Percentiles rank a stretch among this genome's conserved stretches.
Evolutionary conservation across 176 grass and related monocot species (phyloP).

Genomic region (Bothriochloa decipiens): DNA sequence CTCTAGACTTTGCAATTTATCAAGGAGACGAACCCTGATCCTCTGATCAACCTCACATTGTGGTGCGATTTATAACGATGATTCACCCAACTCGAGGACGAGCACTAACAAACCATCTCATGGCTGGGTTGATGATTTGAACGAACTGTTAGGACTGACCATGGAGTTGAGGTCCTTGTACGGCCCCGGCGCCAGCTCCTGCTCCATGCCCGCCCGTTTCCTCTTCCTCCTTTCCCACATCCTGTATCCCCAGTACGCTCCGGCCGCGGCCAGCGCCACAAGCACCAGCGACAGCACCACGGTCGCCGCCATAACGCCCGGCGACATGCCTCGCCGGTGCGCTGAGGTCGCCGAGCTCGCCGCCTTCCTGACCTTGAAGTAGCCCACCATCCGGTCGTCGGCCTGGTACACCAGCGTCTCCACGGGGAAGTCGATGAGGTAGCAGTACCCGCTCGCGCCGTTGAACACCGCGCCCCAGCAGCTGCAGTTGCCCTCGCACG

Average conservation of each 20-base stretch:
- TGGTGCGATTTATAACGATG: no score
- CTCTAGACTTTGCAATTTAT: not conserved
- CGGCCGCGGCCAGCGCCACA: conserved; percentile 36
- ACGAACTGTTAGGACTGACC: conserved; percentile 44
- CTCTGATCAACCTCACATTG: not conserved
- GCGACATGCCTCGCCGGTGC: conserved; percentile 21
- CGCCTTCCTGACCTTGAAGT: conserved; percentile 63
- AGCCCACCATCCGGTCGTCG: conserved; percentile 61
- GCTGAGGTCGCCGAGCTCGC: not conserved
- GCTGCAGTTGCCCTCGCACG: conserved; percentile 62
- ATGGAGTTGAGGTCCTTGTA: conserved; percentile 75
- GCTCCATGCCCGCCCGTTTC: conserved; percentile 41
- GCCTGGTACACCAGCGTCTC: conserved; percentile 64
- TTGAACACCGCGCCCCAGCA: conserved; percentile 61
- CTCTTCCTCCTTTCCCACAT: conserved; percentile 30
- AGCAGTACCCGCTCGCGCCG: conserved; percentile 55
- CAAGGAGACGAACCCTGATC: not conserved
- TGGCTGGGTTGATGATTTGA: conserved; percentile 28
- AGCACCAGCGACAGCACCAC: conserved; percentile 47
- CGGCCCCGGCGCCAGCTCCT: conserved; percentile 55
- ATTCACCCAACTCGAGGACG: no score
- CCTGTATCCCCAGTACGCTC: conserved; percentile 42
- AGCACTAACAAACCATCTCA: no score
- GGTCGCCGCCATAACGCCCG: conserved; percentile 26
- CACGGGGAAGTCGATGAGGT: conserved; percentile 65